A percentile compares a stretch with the other conserved stretches of the same genome.
Conservation (phyloP, 2,329 filamentous ascomycete species). For the Pestalotiopsis sp. region DNA sequence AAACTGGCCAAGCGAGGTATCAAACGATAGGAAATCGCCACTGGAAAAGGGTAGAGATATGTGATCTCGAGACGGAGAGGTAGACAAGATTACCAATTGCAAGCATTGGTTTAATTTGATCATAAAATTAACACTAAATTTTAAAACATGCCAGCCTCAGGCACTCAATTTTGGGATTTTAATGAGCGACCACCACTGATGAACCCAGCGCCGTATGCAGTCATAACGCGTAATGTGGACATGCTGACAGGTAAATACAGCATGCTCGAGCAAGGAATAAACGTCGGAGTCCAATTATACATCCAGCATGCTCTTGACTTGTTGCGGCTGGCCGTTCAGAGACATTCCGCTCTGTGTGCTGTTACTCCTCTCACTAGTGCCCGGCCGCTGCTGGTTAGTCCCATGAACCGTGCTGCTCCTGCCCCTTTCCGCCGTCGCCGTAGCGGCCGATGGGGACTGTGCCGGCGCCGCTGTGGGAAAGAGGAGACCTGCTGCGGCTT, state of each 20-base stretch:
- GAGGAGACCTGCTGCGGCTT: constrained; percentile 47
- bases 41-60: too few relatives aligned
- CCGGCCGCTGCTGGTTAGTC: constrained; percentile 3
- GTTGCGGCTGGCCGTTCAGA: constrained; percentile 51
- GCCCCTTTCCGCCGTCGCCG: constrained; percentile 35
- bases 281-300: constrained; percentile 36
- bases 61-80: too few relatives aligned
- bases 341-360: constrained; percentile 52
- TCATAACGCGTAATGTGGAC: constrained; percentile 3
- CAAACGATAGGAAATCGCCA: too few relatives aligned
- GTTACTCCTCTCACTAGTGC: constrained; percentile 41
- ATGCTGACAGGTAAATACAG: neutral
- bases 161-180: neutral
- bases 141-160: neutral
- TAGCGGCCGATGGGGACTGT: constrained; percentile 29
- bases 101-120: neutral
- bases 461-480: constrained; percentile 45
- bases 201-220: constrained; percentile 1
- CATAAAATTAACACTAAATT: neutral
- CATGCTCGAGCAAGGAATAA: neutral
- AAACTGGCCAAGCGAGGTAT: too few relatives aligned
- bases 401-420: constrained; percentile 11
- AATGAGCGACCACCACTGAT: neutral
- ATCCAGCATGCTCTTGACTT: constrained; percentile 62
- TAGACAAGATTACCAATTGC: too few relatives aligned